Base-by-base conservation (phyloP, 1,284 basidiomycete genomes). In the Cryptococcus sp. region DNA sequence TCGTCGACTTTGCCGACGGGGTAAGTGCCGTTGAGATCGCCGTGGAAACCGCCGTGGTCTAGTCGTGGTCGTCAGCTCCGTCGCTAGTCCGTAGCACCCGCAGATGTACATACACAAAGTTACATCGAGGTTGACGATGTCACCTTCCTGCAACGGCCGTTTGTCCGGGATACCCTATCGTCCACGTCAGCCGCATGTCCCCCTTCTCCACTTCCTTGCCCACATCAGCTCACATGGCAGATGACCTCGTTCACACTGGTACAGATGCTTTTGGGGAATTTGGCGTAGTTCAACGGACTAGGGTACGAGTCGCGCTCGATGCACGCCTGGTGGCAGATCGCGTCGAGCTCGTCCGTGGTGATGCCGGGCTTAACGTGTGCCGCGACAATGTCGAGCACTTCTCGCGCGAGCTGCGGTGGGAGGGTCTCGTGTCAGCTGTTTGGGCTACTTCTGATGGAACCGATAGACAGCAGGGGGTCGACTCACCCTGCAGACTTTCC, bases 231-330 rank as follows among this genome's bases (percentile, higher is more conserved):
- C 56, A 73, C 74, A 76, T 98, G 96, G 75, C 96, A 98, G 69
- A 98, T 95, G 55, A 87, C 87, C 77, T 98, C 96, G 77, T 99
- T 98, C 43, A 98, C 80, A 83, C 88, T 70, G 79, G 89, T 95
- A 87, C 96, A 99, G 47, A 97, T 85, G 45, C 91, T 96, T 81
- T 98, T 97, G 24, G 95, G 95, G 75, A 88, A 98, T 50, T 84
- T 82, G 62, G 88, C 85, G 78, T 99, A 99, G 72, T 93, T 93
- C 53, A 98, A 81, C 38, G 96, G 91, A 37, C 89, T 92, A 3
- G 96, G 96, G 77, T 98, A 98, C 46, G 90, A 86, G 68, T 91
- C 86, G 53, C 94, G 83, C 78, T 95, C 89, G 66, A 98, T 87
- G 63, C 84, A 89, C 18, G 89, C 96, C 62, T 91, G 84, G 78